phyloP scores from a whole-genome alignment of 2,329 filamentous ascomycete genomes.

The Emergomyces pasteurianus region DNA sequence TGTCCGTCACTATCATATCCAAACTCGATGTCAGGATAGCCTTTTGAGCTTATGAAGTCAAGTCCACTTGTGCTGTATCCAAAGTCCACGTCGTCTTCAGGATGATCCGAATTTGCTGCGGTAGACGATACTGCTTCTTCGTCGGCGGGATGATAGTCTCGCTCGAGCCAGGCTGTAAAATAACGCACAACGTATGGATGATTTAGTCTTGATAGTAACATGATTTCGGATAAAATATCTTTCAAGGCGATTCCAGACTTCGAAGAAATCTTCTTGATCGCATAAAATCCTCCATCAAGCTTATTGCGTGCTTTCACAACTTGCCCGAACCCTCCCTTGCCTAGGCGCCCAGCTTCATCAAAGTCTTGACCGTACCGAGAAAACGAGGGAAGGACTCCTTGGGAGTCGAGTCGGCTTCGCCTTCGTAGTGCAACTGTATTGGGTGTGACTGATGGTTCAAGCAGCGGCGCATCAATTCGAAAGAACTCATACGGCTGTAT shows the following conservation, averaged over 20 bases:
- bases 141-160: constrained; percentile 35
- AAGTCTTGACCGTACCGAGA: constrained; percentile 85
- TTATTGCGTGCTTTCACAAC: constrained; percentile 93
- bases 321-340: constrained; percentile 90
- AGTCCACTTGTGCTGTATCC: constrained; percentile 65
- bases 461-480: constrained; percentile 28
- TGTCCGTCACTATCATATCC: constrained; percentile 44
- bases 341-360: constrained; percentile 75
- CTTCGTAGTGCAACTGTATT: constrained; percentile 33
- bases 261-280: constrained; percentile 91
- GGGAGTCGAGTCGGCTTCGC: constrained; percentile 52
- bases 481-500: constrained; percentile 44
- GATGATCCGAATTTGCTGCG: constrained; percentile 7
- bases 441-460: constrained; percentile 27
- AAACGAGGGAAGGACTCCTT: constrained; percentile 39
- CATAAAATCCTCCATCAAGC: constrained; percentile 84
- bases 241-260: constrained; percentile 53
- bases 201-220: constrained; percentile 80
- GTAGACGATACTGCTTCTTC: constrained; percentile 36
- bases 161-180: constrained; percentile 90
- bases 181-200: constrained; percentile 84
- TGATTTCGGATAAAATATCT: constrained; percentile 68
- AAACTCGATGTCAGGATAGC: constrained; percentile 66
- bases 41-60: constrained; percentile 86
- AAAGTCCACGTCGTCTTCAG: constrained; percentile 42